A percentile compares a stretch with the other conserved stretches of the same genome.
These are phyloP conservation scores for Lactifluus rugatus DNA, from an alignment of 768 basidiomycete species.

Conservation along the genomic window DNA sequence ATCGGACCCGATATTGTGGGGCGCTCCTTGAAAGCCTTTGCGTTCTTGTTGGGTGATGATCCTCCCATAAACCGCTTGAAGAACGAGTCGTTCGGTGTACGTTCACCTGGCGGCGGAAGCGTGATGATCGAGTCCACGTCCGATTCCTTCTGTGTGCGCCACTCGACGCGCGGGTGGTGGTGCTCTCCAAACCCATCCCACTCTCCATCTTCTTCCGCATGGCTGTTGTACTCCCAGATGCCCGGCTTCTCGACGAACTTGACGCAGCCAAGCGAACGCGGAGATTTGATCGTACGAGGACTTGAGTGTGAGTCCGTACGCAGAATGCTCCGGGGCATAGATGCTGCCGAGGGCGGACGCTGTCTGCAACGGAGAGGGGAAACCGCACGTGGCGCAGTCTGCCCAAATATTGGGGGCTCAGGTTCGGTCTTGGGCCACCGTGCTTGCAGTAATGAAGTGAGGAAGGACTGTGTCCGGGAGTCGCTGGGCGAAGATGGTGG, in stretches of 20 bases:
- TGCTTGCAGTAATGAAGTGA: slow-evolving; percentile 17
- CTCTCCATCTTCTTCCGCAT: slow-evolving; percentile 7
- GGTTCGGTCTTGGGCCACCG: slow-evolving; percentile 20
- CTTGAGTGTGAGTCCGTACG: slow-evolving; percentile 14
- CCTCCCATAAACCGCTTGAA: slow-evolving; percentile 21
- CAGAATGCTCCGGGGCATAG: slow-evolving; percentile 20
- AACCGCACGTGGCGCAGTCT: slow-evolving; percentile 18
- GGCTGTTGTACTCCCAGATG: slow-evolving; percentile 14
- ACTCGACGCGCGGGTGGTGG: slow-evolving; percentile 3
- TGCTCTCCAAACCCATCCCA: not conserved
- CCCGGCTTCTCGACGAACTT: slow-evolving; percentile 16
- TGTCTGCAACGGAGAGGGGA: slow-evolving; percentile 17
- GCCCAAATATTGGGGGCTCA: slow-evolving; percentile 20
- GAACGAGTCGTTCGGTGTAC: slow-evolving; percentile 17
- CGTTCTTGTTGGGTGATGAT: slow-evolving; percentile 10
- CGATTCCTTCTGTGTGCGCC: slow-evolving; percentile 6
- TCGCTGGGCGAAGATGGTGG: slow-evolving; percentile 14
- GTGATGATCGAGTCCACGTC: slow-evolving; percentile 19
- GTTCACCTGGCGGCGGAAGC: slow-evolving; percentile 22
- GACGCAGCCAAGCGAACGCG: slow-evolving; percentile 18
- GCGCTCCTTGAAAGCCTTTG: slow-evolving; percentile 17
- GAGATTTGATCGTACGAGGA: slow-evolving; percentile 9
- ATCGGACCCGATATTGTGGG: slow-evolving; percentile 28
- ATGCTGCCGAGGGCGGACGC: slow-evolving; percentile 13
- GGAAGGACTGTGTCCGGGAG: slow-evolving; percentile 15